Evolutionary conservation across 2,329 filamentous ascomycete genomes (phyloP).

Genomic region (Fusarium falciforme): DNA sequence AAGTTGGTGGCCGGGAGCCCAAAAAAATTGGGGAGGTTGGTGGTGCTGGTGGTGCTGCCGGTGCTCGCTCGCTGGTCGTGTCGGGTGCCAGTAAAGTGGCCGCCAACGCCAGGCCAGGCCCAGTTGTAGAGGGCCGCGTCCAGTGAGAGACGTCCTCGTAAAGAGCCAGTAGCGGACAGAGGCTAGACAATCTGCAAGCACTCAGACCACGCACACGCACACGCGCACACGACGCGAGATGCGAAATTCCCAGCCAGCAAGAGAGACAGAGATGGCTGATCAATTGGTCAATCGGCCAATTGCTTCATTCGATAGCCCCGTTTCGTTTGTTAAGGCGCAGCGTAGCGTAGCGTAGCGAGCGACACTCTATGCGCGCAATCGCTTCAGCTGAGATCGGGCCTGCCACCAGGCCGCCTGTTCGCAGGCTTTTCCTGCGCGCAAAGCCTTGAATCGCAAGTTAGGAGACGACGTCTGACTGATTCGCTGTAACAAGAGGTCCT

Average conservation of each 20-base stretch:
- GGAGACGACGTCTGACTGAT: not conserved
- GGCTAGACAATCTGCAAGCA: conserved; percentile 21
- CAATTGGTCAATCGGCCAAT: conserved; percentile 7
- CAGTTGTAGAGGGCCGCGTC: conserved; percentile 18
- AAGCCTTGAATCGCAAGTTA: not conserved
- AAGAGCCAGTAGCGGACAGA: conserved; percentile 28
- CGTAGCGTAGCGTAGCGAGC: not conserved
- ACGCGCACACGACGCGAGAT: conserved; percentile 8
- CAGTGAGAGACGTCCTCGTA: conserved; percentile 20
- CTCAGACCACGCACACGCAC: conserved; percentile 27
- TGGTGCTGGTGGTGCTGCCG: not conserved
- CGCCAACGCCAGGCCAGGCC: conserved; percentile 31
- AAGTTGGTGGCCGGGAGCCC: conserved; percentile 47
- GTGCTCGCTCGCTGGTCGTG: not conserved
- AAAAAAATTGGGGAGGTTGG: conserved; percentile 37
- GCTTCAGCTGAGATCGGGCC: conserved; percentile 3
- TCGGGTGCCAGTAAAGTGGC: conserved; percentile 19
- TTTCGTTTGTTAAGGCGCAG: not conserved
- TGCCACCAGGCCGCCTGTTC: not conserved
- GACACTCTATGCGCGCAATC: conserved; percentile 15
- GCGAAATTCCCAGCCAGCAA: conserved; percentile 3
- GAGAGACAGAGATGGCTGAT: not conserved
- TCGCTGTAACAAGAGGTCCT: not conserved
- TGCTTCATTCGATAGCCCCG: conserved; percentile 12
- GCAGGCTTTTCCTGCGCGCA: conserved; percentile 9